Conservation (phyloP, 495 filamentous ascomycete species). For the Staphylotrichum longicolle region DNA sequence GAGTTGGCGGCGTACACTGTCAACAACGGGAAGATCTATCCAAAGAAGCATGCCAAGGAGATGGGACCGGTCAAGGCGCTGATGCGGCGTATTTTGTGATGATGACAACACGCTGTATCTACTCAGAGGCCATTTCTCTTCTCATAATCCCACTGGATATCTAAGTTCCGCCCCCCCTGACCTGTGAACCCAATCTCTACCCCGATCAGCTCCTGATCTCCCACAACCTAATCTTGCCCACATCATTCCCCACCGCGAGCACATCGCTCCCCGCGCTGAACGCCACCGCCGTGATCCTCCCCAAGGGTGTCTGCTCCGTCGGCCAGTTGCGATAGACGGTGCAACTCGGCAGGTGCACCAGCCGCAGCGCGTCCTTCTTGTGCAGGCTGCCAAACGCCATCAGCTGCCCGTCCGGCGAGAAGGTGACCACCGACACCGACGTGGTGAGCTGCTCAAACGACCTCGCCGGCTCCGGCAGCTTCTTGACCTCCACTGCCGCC, state of each 20-base stretch:
- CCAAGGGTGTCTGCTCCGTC: conserved; percentile 82
- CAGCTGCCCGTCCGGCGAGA: conserved; percentile 85
- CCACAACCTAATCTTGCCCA: conserved; percentile 81
- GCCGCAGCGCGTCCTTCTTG: conserved; percentile 82
- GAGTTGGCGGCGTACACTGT: conserved; percentile 33
- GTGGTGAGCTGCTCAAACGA: conserved; percentile 84
- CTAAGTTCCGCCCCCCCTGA: not conserved
- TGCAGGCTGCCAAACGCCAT: conserved; percentile 77
- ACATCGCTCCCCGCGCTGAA: conserved; percentile 68
- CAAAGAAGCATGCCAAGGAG: conserved; percentile 21
- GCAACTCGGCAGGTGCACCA: conserved; percentile 88
- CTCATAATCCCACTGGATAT: not conserved
- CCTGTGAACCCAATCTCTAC: not conserved
- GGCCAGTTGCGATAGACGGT: conserved; percentile 98
- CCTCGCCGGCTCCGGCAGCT: conserved; percentile 65
- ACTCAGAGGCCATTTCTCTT: not conserved
- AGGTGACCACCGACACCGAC: conserved; percentile 68
- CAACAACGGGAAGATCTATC: conserved; percentile 22
- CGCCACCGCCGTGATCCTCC: conserved; percentile 75
- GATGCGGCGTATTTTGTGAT: conserved; percentile 17
- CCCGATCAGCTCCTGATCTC: conserved; percentile 59
- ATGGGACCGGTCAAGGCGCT: conserved; percentile 34
- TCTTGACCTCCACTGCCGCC: conserved; percentile 53
- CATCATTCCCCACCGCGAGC: conserved; percentile 81
- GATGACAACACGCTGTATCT: not conserved